Base-by-base conservation (phyloP, 352 stramenopile genomes). In the Pythium grandisporangium region DNA sequence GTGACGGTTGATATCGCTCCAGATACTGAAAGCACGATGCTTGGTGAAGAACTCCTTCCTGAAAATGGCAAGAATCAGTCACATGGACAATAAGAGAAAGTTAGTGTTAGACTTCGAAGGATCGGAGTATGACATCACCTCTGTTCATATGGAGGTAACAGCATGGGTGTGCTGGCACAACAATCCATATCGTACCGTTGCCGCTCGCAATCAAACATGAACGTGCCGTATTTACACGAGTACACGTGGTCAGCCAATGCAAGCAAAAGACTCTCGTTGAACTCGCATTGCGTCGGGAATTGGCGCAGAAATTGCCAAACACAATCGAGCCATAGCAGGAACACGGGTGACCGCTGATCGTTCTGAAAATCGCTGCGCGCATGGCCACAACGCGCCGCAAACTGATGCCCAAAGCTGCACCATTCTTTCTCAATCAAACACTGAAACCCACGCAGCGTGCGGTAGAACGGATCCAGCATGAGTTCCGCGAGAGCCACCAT, bases 391-490 rank as follows among this genome's bases (percentile, higher is more conserved):
- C 97, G 75, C 12, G 85, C 63, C 13, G 95, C 85, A 49, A 99
- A 99, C 23, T 98, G 92, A 72, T 99, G 95, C 3, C 97, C 97
- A 62, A 99, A 99, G 25, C 71, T 84, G 58, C 96, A 96, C 89
- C 97, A 99, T 42, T 99, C 96, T 57, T 99, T 99, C 70, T 99
- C 95, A 13, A 99, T 81, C 8, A 99, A 70, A 13, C 68, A 54
- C 40, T 90, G 80, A 47, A 99, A 99, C 2, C 97, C 97, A 25
- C 89, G 71, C n/a, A 97, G 53, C 6, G 96, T 99, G 27, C 97
- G 81, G 54, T 98, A 99, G 69, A 95, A 96, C 12, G 96, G 92
- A 61, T 99, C 96, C 12, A 99, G 58, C 53, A 99, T 83, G 21
- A 99, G 53, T 71, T 99, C 86, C 0, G 95, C 88, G 10, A 99